phyloP scores from a whole-genome alignment of 129 eudicot species.

The Flaveria robusta region DNA sequence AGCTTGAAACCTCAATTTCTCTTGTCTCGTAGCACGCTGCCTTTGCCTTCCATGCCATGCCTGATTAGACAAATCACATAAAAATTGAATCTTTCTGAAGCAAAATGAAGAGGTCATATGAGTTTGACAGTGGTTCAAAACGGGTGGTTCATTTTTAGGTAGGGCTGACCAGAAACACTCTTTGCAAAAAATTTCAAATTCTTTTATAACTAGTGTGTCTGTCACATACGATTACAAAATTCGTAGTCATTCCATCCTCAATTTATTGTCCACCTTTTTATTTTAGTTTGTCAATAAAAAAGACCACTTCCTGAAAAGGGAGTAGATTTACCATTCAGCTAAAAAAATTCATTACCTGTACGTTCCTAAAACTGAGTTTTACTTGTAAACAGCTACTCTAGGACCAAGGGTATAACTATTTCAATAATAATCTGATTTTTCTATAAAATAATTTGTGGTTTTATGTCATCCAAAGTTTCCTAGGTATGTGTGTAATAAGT shows the following conservation, averaged over 20 bases:
- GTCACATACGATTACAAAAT: not conserved
- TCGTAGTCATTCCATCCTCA: not conserved
- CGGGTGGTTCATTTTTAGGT: not conserved
- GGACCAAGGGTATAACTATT: not conserved
- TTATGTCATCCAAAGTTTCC: not conserved
- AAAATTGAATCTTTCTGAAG: not conserved
- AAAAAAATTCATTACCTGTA: not conserved
- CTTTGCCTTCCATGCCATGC: constrained; percentile 99
- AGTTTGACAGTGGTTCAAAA: not conserved
- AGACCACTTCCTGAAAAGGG: not conserved
- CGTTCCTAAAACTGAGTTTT: not conserved
- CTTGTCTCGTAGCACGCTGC: constrained; percentile 92
- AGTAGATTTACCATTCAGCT: not conserved
- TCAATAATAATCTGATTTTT: not conserved
- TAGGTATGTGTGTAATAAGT: not conserved
- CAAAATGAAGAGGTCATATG: not conserved
- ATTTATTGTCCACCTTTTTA: not conserved
- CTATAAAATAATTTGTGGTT: not conserved
- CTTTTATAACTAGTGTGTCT: not conserved
- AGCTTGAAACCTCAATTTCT: constrained; percentile 96
- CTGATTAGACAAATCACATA: constrained; percentile 38
- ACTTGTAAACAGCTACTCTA: not conserved
- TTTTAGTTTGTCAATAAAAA: not conserved
- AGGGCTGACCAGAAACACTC: not conserved
- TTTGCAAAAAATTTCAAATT: not conserved